A percentile compares a stretch with the other conserved stretches of the same genome.
phyloP scores from a whole-genome alignment of 305 asterid species.

The Solanum hybrid region DNA sequence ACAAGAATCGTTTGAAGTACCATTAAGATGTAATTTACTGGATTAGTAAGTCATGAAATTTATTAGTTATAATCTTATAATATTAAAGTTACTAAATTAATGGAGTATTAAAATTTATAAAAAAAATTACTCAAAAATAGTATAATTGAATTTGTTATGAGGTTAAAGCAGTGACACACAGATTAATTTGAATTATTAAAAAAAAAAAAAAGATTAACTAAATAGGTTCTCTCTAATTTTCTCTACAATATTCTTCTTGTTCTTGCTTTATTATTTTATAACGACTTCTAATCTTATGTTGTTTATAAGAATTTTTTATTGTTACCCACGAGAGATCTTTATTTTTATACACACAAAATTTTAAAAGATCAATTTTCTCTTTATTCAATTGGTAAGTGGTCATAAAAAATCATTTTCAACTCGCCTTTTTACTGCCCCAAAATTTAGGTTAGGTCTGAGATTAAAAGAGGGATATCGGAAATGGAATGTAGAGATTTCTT shows the following conservation, averaged over 20 bases:
- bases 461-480: not conserved
- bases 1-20: not conserved
- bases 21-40: not conserved
- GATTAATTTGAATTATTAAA: no score
- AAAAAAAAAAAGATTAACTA: no score
- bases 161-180: no score
- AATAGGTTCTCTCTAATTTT: not conserved
- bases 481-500: not conserved
- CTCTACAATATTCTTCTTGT: not conserved
- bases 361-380: no score
- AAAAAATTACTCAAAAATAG: not conserved
- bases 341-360: no score
- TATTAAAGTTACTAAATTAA: not conserved
- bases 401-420: no score
- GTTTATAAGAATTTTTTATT: not conserved
- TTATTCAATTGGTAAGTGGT: not conserved
- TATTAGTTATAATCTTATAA: not conserved
- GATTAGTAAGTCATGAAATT: not conserved
- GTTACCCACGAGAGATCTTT: not conserved
- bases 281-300: no score
- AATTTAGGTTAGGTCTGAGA: not conserved
- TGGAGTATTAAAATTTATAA: not conserved
- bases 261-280: not conserved
- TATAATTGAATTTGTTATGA: no score
- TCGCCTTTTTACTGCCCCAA: not conserved